Evolutionary conservation across 345 rosid genomes (phyloP).

Genomic region (Xanthoceras sorbifolium): DNA sequence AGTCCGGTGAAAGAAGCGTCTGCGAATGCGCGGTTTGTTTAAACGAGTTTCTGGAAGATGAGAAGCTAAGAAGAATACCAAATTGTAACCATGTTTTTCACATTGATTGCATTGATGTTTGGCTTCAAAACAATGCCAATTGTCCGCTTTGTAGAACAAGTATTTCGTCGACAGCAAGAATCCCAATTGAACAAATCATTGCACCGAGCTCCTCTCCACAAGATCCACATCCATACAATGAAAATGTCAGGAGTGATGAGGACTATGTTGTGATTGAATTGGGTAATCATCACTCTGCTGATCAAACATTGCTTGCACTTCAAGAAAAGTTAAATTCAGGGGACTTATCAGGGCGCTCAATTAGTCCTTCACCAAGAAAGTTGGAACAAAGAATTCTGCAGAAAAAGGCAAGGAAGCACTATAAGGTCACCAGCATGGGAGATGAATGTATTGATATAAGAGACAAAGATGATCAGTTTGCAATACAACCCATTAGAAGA

Average conservation of each 20-base stretch:
- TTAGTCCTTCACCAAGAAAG: conserved; percentile 44
- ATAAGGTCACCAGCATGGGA: conserved; percentile 73
- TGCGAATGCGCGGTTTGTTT: conserved; percentile 81
- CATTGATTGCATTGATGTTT: conserved; percentile 86
- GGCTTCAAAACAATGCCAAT: conserved; percentile 90
- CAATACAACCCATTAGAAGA: conserved; percentile 72
- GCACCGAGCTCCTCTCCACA: conserved; percentile 54
- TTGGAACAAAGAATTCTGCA: conserved; percentile 35
- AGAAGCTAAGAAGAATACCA: conserved; percentile 72
- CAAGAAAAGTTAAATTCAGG: conserved; percentile 53
- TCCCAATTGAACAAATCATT: conserved; percentile 32
- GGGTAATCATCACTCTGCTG: conserved; percentile 31
- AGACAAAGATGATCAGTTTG: conserved; percentile 56
- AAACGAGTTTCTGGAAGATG: conserved; percentile 80
- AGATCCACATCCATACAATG: conserved; percentile 39
- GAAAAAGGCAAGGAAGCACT: conserved; percentile 44
- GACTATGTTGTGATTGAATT: conserved; percentile 78
- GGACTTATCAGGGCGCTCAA: conserved; percentile 22
- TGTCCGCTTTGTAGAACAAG: conserved; percentile 89
- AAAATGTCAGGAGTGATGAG: conserved; percentile 44
- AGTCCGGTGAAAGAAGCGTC: conserved; percentile 41
- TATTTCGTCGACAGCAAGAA: conserved; percentile 48
- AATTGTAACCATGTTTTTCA: conserved; percentile 83
- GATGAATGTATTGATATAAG: conserved; percentile 79
- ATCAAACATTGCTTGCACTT: conserved; percentile 35